Evolutionary conservation across 2,329 filamentous ascomycete species (phyloP).

Genomic region (Mycosphaerella sp.): DNA sequence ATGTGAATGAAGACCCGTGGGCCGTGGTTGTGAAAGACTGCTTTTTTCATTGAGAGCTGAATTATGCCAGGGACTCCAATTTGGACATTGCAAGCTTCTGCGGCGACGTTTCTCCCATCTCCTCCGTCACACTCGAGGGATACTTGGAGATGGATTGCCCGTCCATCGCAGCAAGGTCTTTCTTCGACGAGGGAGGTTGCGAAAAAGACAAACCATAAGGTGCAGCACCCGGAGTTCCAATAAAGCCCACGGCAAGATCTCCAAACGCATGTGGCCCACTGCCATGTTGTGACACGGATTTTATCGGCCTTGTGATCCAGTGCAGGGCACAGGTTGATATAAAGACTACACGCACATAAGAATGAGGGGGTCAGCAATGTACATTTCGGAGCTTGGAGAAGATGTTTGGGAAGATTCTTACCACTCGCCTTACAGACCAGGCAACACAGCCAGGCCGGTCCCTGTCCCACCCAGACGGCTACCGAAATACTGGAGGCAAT

Average conservation of each 20-base stretch:
- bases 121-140: neutral
- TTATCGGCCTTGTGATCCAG: conserved; percentile 13
- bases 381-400: no score
- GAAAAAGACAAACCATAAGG: neutral
- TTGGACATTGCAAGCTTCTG: no score
- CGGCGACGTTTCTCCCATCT: no score
- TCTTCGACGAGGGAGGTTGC: neutral
- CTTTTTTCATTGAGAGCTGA: no score
- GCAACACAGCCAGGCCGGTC: conserved; percentile 13
- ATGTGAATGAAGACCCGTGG: no score
- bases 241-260: neutral
- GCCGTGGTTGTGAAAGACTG: no score
- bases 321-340: conserved; percentile 9
- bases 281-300: neutral
- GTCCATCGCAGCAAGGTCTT: neutral
- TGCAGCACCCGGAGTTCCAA: neutral
- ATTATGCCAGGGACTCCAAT: no score
- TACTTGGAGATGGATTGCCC: neutral
- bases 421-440: conserved; percentile 11
- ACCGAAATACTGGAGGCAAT: conserved; percentile 2
- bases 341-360: neutral
- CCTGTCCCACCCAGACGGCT: conserved; percentile 6
- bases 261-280: neutral
- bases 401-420: neutral
- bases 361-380: no score